A percentile compares a stretch with the other conserved stretches of the same genome.
These are phyloP conservation scores for Catenaria anguillulae DNA, from an alignment of 371 early-diverging fungal genomes.

Conservation along the genomic window DNA sequence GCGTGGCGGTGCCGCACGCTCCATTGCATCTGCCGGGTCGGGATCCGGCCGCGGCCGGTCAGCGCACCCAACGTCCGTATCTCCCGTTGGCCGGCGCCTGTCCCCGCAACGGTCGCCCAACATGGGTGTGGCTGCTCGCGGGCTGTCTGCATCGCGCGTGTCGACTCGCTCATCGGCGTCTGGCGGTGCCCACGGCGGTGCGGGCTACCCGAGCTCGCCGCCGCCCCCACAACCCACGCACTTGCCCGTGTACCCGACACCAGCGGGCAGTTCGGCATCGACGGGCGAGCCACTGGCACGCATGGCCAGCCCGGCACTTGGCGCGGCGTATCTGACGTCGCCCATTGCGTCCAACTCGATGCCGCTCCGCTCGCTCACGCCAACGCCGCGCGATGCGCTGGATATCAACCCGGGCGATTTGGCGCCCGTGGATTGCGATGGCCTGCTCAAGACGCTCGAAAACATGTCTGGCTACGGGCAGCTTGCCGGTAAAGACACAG, in stretches of 20 bases:
- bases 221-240: neutral
- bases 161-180: neutral
- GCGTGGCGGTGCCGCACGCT: neutral
- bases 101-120: neutral
- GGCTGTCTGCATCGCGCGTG: neutral
- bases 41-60: neutral
- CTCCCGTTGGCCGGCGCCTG: neutral
- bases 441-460: constrained; percentile 4
- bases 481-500: neutral
- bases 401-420: neutral
- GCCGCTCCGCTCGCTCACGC: neutral
- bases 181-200: neutral
- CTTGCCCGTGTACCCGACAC: neutral
- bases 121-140: neutral
- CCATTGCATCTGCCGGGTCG: too few species aligned
- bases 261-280: neutral
- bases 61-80: neutral
- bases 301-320: too few species aligned
- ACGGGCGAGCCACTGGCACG: neutral
- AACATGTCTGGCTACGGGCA: neutral
- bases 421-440: neutral
- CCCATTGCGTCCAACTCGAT: neutral
- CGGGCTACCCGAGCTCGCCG: neutral
- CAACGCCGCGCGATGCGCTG: neutral
- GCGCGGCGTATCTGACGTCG: too few species aligned